Evolutionary conservation across 495 filamentous ascomycete genomes (phyloP).

Genomic region (Terfezia boudieri): DNA sequence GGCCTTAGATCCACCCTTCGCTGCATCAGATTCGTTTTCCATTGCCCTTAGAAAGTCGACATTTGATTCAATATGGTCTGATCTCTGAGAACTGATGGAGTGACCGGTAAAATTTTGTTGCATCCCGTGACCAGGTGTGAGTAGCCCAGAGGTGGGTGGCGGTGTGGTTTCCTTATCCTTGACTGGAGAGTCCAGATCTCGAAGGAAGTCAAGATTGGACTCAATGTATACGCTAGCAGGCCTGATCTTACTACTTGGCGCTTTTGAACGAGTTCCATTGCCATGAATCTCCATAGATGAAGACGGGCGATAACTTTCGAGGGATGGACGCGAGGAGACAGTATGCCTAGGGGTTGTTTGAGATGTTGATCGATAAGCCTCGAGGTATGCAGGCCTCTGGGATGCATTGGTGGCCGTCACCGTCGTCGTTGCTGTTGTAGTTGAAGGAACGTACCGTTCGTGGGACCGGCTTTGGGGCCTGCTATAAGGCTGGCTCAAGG

Average conservation of each 20-base stretch:
- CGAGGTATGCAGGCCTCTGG: conserved; percentile 23
- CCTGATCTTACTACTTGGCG: conserved; percentile 25
- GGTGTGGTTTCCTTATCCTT: conserved; percentile 8
- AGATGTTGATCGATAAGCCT: conserved; percentile 27
- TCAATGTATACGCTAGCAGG: conserved; percentile 60
- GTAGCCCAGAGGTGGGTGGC: not conserved
- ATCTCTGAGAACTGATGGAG: conserved; percentile 27
- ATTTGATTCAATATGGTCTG: conserved; percentile 46
- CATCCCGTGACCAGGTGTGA: conserved; percentile 4
- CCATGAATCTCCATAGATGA: conserved; percentile 37
- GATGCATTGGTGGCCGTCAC: conserved; percentile 6
- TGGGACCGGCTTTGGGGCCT: conserved; percentile 8
- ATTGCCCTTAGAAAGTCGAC: conserved; percentile 68
- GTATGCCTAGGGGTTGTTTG: conserved; percentile 20
- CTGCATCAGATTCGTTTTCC: conserved; percentile 39
- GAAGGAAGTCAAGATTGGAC: conserved; percentile 53
- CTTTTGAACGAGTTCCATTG: conserved; percentile 27
- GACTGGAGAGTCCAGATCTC: conserved; percentile 24
- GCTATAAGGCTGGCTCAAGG: not conserved
- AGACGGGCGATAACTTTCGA: conserved; percentile 46
- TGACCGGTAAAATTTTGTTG: conserved; percentile 10
- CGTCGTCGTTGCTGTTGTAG: not conserved
- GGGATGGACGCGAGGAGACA: conserved; percentile 55
- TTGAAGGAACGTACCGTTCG: not conserved
- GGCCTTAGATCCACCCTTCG: conserved; percentile 30